phyloP scores from a whole-genome alignment of 1,139 yeast species.

The Protomyces pachydermus region DNA sequence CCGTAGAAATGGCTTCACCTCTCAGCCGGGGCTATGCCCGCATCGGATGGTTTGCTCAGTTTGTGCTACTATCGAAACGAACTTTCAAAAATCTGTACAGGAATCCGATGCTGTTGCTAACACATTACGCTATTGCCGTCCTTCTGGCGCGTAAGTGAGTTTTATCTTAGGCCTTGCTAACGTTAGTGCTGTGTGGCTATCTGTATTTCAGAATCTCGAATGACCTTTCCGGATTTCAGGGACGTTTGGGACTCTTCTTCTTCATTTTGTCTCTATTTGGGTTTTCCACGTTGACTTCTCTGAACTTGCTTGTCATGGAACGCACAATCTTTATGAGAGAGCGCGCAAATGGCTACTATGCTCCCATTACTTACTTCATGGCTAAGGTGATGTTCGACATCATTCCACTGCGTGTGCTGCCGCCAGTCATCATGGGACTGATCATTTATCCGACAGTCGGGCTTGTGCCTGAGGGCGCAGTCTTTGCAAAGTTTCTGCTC shows the following conservation, averaged over 20 bases:
- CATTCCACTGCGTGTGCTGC: conserved; percentile 79
- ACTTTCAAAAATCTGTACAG: conserved; percentile 89
- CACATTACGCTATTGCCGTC: conserved; percentile 74
- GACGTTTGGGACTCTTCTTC: conserved; percentile 86
- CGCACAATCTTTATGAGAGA: conserved; percentile 85
- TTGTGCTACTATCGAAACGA: conserved; percentile 67
- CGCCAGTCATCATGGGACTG: conserved; percentile 76
- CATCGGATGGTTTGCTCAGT: conserved; percentile 38
- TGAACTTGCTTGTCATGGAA: conserved; percentile 74
- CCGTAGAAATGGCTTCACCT: conserved; percentile 2
- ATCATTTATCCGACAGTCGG: conserved; percentile 92
- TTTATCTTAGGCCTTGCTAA: neutral
- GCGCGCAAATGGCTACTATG: conserved; percentile 88
- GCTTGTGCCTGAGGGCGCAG: conserved; percentile 56
- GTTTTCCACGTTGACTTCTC: conserved; percentile 83
- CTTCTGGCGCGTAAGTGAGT: conserved; percentile 54
- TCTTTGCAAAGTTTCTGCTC: conserved; percentile 62
- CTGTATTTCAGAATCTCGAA: conserved; percentile 75
- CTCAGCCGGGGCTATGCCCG: conserved; percentile 14
- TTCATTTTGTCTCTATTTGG: conserved; percentile 79
- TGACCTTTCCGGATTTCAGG: conserved; percentile 94
- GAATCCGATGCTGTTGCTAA: conserved; percentile 76
- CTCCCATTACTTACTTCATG: conserved; percentile 74
- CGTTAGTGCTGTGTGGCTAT: conserved; percentile 63
- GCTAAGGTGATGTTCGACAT: conserved; percentile 87